A percentile compares a stretch with the other conserved stretches of the same genome.
Conservation (phyloP, 495 filamentous ascomycete species). For the Penicillium fimorum region DNA sequence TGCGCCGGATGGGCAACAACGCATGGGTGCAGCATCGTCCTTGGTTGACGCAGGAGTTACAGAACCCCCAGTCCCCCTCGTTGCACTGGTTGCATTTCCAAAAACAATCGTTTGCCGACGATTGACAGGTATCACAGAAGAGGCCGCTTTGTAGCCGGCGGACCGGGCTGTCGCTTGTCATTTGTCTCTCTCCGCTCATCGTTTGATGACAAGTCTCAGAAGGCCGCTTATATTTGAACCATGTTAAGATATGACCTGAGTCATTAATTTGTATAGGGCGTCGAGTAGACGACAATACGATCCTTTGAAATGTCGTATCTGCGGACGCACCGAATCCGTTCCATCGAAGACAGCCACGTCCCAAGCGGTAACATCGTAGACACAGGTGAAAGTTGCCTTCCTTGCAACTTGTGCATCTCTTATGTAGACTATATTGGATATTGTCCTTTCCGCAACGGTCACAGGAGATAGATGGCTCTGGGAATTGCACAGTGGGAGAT, state of each 20-base stretch:
- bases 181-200: constrained; percentile 27
- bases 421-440: constrained; percentile 81
- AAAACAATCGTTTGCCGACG: constrained; percentile 70
- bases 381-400: constrained; percentile 75
- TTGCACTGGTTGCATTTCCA: constrained; percentile 85
- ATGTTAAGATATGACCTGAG: constrained; percentile 63
- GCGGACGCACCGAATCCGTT: constrained; percentile 71
- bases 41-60: constrained; percentile 75
- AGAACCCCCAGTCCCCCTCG: constrained; percentile 90
- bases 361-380: constrained; percentile 68
- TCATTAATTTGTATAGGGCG: constrained; percentile 41
- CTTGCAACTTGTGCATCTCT: constrained; percentile 68
- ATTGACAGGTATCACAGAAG: constrained; percentile 75
- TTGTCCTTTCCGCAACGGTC: constrained; percentile 60
- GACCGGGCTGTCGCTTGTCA: constrained; percentile 64
- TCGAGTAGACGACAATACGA: constrained; percentile 41
- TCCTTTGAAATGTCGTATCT: constrained; percentile 52
- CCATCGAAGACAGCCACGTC: constrained; percentile 76
- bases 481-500: constrained; percentile 47
- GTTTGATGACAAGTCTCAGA: constrained; percentile 29
- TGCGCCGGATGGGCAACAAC: constrained; percentile 62
- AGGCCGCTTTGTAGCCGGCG: constrained; percentile 70
- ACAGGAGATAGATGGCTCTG: constrained; percentile 72
- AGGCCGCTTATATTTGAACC: constrained; percentile 65
- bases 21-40: constrained; percentile 74